Evolutionary conservation across 2,329 filamentous ascomycete genomes (phyloP), one percentile per base, ranked within the genome.

Genomic region (Cladophialophora bantiana): DNA sequence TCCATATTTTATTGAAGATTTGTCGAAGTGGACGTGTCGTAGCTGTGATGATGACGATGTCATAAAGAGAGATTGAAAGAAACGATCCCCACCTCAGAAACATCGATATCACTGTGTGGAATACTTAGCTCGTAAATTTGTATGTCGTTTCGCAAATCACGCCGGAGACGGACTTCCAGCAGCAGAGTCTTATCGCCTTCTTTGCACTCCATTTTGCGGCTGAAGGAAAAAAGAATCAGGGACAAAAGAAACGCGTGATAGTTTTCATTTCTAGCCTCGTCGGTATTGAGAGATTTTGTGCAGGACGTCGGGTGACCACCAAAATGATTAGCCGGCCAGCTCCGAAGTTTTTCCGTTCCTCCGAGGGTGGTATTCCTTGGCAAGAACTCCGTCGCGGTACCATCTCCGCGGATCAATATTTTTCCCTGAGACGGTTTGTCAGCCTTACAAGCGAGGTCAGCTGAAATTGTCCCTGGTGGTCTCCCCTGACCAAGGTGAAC

Each of bases 1-100:
- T 59, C 59, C 65, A 67, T 67, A 20, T 26, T 10, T 20, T 20
- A 13, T 52, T 18, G n/a, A 20, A 20, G 42, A 20, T 18, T n/a
- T 50, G 2, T 3, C 12, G 45, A 18, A 7, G n/a, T 50, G 7
- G 40, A 1, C 12, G 12, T 6, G 1, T n/a, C 7, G 20, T 12
- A 50, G 18, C 45, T 26, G 26, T 50, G 45, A 50, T 20, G 9
- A 50, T 26, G 20, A 12, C 9, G 18, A 18, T 18, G 18, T 7
- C 7, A 7, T 48, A 48, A 50, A n/a, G 45, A 26, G 42, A 50
- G 20, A 26, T 50, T 50, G 18, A n/a, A 12, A 18, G 45, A 20
- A 26, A 50, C 20, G 45, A 26, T 50, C 9, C 45, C 12, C 18
- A 26, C 45, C 18, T 26, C 9, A 12, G 45, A 50, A n/a, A 26